Conservation (phyloP, 2,329 filamentous ascomycete genomes). For the Exophiala xenobiotica region DNA sequence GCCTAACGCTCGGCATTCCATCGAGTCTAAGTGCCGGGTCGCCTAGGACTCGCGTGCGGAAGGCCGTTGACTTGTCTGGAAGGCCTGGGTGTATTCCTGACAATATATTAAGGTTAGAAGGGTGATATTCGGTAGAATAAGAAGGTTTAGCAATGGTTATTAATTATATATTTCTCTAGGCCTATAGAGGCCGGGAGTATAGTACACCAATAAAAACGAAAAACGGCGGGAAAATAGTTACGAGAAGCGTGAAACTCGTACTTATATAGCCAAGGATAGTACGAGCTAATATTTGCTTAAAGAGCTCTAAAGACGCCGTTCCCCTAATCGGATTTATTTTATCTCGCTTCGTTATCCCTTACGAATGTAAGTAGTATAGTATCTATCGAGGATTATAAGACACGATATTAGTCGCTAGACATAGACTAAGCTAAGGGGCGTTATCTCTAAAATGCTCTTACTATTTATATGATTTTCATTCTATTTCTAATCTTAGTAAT, state of each 20-base stretch:
- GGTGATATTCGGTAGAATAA: not conserved
- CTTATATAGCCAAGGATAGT: not conserved
- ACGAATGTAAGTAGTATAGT: not conserved
- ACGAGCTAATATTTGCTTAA: constrained; percentile 1
- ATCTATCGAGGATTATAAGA: not conserved
- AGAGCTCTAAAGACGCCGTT: not conserved
- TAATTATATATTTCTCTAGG: not conserved
- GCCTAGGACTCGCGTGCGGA: too few relatives aligned
- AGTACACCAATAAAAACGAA: too few relatives aligned
- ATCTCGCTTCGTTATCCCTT: not conserved
- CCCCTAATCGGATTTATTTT: not conserved
- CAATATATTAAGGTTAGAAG: not conserved
- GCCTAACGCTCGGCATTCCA: too few relatives aligned
- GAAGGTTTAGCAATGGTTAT: not conserved
- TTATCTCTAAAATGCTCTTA: constrained; percentile 1
- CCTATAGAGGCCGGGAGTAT: too few relatives aligned
- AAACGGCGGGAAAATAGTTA: not conserved
- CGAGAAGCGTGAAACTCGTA: not conserved
- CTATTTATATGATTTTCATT: not conserved
- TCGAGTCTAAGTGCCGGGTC: too few relatives aligned
- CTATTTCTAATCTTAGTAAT: constrained; percentile 1
- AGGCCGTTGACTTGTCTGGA: too few relatives aligned
- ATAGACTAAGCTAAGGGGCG: not conserved
- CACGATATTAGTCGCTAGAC: not conserved
- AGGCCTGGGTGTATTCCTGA: not conserved